Evolutionary conservation across 2,329 filamentous ascomycete species (phyloP).

Genomic region (Fusarium beomiforme): DNA sequence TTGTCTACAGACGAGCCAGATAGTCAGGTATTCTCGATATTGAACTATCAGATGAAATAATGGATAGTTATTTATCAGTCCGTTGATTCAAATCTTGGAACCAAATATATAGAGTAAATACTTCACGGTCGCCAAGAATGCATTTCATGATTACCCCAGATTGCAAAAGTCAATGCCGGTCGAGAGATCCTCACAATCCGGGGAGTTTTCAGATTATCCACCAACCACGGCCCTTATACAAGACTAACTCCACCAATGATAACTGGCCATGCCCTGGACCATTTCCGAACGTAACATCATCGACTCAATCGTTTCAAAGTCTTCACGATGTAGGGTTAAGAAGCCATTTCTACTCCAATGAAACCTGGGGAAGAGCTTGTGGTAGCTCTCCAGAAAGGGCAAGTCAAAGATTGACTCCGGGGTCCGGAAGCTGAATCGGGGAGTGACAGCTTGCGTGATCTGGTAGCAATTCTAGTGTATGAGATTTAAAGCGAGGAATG

Average conservation of each 20-base stretch:
- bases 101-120: fast-evolving
- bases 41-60: too few species aligned
- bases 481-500: fast-evolving
- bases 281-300: background rate
- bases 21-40: too few species aligned
- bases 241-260: constrained; percentile 21
- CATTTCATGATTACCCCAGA: background rate
- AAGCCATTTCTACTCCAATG: background rate
- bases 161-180: background rate
- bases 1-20: too few species aligned
- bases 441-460: background rate
- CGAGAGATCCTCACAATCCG: constrained; percentile 12
- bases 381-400: constrained; percentile 1
- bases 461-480: fast-evolving
- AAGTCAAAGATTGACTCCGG: background rate
- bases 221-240: background rate
- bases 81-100: fast-evolving
- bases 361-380: background rate
- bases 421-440: constrained; percentile 15
- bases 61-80: too few species aligned
- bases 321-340: background rate
- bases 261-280: fast-evolving
- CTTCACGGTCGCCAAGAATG: background rate
- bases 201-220: constrained; percentile 13
- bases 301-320: constrained; percentile 13